phyloP scores from a whole-genome alignment of 768 basidiomycete species.

The Tephrocybe sp. region DNA sequence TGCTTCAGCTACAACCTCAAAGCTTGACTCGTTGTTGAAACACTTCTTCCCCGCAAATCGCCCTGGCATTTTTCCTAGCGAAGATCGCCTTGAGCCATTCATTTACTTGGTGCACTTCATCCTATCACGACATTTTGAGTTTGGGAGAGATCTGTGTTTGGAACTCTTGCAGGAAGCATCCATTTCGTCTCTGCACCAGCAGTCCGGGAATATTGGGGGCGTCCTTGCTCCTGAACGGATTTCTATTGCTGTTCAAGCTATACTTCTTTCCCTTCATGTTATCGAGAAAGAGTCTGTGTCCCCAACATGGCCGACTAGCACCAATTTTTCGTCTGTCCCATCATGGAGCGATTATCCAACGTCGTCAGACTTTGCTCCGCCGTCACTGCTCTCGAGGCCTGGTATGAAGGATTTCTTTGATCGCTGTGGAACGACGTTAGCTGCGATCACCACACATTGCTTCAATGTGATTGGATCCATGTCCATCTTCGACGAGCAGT shows the following conservation, averaged over 20 bases:
- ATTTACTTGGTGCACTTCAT: slow-evolving; percentile 80
- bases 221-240: slow-evolving; percentile 69
- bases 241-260: slow-evolving; percentile 72
- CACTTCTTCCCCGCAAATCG: slow-evolving; percentile 78
- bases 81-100: slow-evolving; percentile 76
- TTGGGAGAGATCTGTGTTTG: slow-evolving; percentile 77
- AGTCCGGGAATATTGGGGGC: slow-evolving; percentile 37
- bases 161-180: slow-evolving; percentile 75
- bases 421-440: slow-evolving; percentile 55
- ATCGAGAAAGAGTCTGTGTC: slow-evolving; percentile 68
- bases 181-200: slow-evolving; percentile 41
- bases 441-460: slow-evolving; percentile 55
- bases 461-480: slow-evolving; percentile 67
- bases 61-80: slow-evolving; percentile 55
- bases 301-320: slow-evolving; percentile 77
- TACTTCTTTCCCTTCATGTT: slow-evolving; percentile 65
- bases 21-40: slow-evolving; percentile 71
- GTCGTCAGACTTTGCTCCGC: slow-evolving; percentile 61
- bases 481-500: slow-evolving; percentile 85
- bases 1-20: slow-evolving; percentile 73
- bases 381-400: slow-evolving; percentile 53
- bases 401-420: slow-evolving; percentile 75
- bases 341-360: slow-evolving; percentile 66
- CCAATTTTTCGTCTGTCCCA: slow-evolving; percentile 59
- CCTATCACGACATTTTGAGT: slow-evolving; percentile 80